Evolutionary conservation across 1,139 yeast genomes (phyloP).

Genomic region (Spathaspora sp.): DNA sequence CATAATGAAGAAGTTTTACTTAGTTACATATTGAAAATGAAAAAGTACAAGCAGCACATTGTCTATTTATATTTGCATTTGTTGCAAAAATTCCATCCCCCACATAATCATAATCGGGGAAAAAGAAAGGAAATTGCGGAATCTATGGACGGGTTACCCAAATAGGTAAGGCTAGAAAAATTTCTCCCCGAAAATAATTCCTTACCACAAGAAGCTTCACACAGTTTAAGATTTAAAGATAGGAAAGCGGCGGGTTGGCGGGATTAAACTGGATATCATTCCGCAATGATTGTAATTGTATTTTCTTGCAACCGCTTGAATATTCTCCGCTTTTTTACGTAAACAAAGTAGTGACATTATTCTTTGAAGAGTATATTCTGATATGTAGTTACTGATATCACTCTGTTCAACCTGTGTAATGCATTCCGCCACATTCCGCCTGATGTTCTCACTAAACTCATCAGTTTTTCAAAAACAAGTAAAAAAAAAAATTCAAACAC

Average conservation of each 20-base stretch:
- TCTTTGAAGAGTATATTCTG: too few species aligned
- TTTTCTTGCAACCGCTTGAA: too few species aligned
- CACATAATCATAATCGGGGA: background rate
- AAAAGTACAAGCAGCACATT: too few species aligned
- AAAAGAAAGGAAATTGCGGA: background rate
- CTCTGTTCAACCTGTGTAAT: too few species aligned
- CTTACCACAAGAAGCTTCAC: background rate
- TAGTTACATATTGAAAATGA: too few species aligned
- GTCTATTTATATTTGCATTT: background rate
- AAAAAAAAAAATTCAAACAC: background rate
- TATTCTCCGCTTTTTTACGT: too few species aligned
- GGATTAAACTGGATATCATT: too few species aligned
- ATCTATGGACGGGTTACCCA: background rate
- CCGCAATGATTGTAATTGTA: too few species aligned
- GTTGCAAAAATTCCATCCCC: background rate
- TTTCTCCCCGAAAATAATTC: background rate
- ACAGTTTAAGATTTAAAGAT: background rate
- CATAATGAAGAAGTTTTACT: slow-evolving; percentile 3
- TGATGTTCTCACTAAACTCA: too few species aligned
- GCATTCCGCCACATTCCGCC: too few species aligned
- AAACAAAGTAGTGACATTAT: too few species aligned
- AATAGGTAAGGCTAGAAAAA: background rate
- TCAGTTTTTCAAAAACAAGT: background rate
- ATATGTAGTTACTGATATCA: too few species aligned
- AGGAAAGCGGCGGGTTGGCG: background rate